Percentiles rank a stretch among this genome's conserved stretches.
Evolutionary conservation across 495 filamentous ascomycete genomes (phyloP).

Genomic region (Aspergillus ostianus): DNA sequence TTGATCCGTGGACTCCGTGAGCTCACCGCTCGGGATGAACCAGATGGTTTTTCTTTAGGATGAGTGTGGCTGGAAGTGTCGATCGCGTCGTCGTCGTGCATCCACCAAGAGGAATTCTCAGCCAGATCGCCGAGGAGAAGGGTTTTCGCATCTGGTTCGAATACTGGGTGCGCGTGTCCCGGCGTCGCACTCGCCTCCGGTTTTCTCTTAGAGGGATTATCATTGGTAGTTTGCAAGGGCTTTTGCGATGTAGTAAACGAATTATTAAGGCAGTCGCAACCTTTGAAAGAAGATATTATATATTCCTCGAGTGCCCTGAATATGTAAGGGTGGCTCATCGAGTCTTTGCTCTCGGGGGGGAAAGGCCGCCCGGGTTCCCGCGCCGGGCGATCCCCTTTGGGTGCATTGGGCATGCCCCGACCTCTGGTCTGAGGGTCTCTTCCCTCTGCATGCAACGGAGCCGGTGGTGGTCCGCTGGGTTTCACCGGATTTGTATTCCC

Average conservation of each 20-base stretch:
- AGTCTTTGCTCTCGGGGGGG: constrained; percentile 20
- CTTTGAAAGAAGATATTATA: constrained; percentile 64
- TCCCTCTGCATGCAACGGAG: constrained; percentile 16
- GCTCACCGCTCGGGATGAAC: constrained; percentile 45
- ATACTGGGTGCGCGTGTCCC: constrained; percentile 29
- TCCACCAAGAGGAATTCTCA: constrained; percentile 87
- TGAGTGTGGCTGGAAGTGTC: constrained; percentile 24
- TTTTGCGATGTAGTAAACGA: constrained; percentile 55
- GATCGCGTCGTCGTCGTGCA: constrained; percentile 46
- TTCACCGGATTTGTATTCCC: constrained; percentile 17
- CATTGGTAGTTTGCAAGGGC: constrained; percentile 25
- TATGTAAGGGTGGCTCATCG: constrained; percentile 34
- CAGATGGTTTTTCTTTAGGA: constrained; percentile 26
- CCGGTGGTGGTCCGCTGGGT: constrained; percentile 15
- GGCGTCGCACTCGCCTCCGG: constrained; percentile 19
- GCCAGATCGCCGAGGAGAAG: constrained; percentile 76
- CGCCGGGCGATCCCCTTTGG: constrained; percentile 19
- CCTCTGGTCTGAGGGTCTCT: constrained; percentile 23
- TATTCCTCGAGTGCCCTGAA: constrained; percentile 78
- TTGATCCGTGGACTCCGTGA: constrained; percentile 69
- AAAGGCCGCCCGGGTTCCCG: constrained; percentile 18
- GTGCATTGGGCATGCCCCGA: constrained; percentile 28
- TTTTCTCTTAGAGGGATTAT: constrained; percentile 29
- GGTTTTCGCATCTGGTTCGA: constrained; percentile 72
- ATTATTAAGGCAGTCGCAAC: constrained; percentile 67